These are phyloP conservation scores for Apiosordaria backusii DNA, from an alignment of 495 filamentous ascomycete species.

Conservation along the genomic window DNA sequence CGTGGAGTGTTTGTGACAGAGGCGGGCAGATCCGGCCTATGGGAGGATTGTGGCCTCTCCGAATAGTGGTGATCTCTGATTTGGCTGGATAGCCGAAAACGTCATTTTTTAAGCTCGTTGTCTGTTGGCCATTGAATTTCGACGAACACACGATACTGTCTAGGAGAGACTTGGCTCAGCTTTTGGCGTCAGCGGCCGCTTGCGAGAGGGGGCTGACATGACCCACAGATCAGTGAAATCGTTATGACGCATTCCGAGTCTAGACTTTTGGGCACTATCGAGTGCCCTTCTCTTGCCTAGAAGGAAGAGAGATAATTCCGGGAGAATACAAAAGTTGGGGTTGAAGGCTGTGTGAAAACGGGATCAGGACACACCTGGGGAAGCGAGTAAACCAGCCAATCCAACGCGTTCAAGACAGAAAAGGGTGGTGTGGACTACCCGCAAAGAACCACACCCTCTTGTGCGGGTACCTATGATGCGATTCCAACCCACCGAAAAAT, in stretches of 20 bases:
- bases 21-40: background rate
- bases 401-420: background rate
- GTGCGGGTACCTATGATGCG: slow-evolving; percentile 6
- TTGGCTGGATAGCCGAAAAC: background rate
- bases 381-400: slow-evolving; percentile 12
- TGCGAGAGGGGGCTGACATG: background rate
- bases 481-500: background rate
- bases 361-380: background rate
- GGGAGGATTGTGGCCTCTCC: background rate
- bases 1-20: background rate
- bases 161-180: background rate
- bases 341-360: background rate
- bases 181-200: background rate
- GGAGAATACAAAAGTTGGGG: background rate
- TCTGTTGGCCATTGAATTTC: background rate
- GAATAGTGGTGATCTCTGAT: background rate
- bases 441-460: slow-evolving; percentile 20
- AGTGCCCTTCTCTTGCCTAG: background rate
- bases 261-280: background rate
- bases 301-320: background rate
- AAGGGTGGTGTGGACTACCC: slow-evolving; percentile 13
- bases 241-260: background rate
- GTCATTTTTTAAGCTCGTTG: background rate
- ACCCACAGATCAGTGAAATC: background rate
- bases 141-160: background rate